Evolutionary conservation across 1,139 yeast genomes (phyloP).

Genomic region (Saccharomyces hybrid): DNA sequence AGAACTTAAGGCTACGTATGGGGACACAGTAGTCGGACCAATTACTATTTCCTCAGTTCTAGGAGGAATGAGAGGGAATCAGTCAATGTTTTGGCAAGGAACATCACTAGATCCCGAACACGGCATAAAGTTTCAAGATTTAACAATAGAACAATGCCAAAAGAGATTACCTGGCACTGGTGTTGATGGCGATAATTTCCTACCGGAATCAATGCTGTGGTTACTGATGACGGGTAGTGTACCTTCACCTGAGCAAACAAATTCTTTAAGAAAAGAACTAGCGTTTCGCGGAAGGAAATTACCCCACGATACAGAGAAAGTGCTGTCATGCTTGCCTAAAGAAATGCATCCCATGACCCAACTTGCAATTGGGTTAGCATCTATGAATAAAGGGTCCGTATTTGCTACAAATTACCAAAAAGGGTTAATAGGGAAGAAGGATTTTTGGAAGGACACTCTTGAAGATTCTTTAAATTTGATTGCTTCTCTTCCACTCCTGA

Average conservation of each 20-base stretch:
- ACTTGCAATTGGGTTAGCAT: constrained; percentile 85
- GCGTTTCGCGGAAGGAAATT: constrained; percentile 71
- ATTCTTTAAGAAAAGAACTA: constrained; percentile 68
- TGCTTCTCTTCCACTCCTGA: constrained; percentile 87
- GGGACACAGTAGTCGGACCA: constrained; percentile 34
- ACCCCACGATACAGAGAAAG: constrained; percentile 79
- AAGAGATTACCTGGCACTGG: constrained; percentile 31
- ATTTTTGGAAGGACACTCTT: constrained; percentile 87
- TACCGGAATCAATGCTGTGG: constrained; percentile 93
- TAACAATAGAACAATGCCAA: constrained; percentile 46
- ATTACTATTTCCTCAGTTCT: constrained; percentile 39
- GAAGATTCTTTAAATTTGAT: constrained; percentile 85
- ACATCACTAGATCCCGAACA: constrained; percentile 45
- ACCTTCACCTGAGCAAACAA: constrained; percentile 70
- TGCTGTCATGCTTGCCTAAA: constrained; percentile 75
- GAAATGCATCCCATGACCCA: constrained; percentile 97
- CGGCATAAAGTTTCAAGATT: constrained; percentile 50
- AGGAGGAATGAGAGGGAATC: constrained; percentile 52
- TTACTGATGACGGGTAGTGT: constrained; percentile 83
- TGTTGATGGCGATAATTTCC: constrained; percentile 38
- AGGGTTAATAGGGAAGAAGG: constrained; percentile 70
- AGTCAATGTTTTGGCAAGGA: constrained; percentile 47
- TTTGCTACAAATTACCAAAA: constrained; percentile 87
- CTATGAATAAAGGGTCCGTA: constrained; percentile 82
- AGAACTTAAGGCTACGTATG: constrained; percentile 34